A percentile compares a stretch with the other conserved stretches of the same genome.
These are phyloP conservation scores for Verticillium nubilum DNA, from an alignment of 2,329 filamentous ascomycete species.

Conservation along the genomic window DNA sequence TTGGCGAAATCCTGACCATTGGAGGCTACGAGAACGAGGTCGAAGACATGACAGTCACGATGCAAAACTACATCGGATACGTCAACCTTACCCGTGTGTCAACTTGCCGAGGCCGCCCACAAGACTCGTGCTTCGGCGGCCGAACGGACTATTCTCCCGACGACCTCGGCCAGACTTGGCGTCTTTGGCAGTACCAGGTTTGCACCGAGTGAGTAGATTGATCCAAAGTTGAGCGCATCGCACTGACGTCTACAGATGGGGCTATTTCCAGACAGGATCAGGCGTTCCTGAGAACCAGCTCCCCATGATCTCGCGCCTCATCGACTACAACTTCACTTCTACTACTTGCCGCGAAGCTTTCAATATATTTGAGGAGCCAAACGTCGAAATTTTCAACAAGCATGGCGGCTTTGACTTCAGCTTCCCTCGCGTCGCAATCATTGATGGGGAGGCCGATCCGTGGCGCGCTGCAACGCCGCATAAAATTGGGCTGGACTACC, in stretches of 20 bases:
- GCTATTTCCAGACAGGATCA: conserved; percentile 70
- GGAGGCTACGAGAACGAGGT: conserved; percentile 31
- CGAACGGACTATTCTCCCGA: conserved; percentile 4
- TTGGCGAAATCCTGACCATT: conserved; percentile 30
- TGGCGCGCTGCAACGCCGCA: conserved; percentile 74
- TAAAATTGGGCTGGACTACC: conserved; percentile 52
- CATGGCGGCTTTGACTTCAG: conserved; percentile 69
- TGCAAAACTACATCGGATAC: conserved; percentile 50
- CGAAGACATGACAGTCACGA: conserved; percentile 29
- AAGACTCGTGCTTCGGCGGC: conserved; percentile 30
- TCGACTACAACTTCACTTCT: conserved; percentile 58
- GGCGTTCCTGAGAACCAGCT: conserved; percentile 58
- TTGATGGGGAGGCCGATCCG: conserved; percentile 75
- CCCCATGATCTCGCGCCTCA: conserved; percentile 66
- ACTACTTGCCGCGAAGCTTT: conserved; percentile 62
- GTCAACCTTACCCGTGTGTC: conserved; percentile 24
- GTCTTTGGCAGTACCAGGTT: conserved; percentile 48
- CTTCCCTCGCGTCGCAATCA: conserved; percentile 69
- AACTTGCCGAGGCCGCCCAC: conserved; percentile 15
- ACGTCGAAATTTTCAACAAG: conserved; percentile 66
- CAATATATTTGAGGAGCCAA: conserved; percentile 59
- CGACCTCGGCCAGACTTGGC: conserved; percentile 14
- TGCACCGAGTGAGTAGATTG: conserved; percentile 42
- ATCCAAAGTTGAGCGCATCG: background rate
- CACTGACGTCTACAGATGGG: conserved; percentile 51